A percentile compares a stretch with the other conserved stretches of the same genome.
Evolutionary conservation across 495 filamentous ascomycete genomes (phyloP).

Genomic region (Neurospora sp.): DNA sequence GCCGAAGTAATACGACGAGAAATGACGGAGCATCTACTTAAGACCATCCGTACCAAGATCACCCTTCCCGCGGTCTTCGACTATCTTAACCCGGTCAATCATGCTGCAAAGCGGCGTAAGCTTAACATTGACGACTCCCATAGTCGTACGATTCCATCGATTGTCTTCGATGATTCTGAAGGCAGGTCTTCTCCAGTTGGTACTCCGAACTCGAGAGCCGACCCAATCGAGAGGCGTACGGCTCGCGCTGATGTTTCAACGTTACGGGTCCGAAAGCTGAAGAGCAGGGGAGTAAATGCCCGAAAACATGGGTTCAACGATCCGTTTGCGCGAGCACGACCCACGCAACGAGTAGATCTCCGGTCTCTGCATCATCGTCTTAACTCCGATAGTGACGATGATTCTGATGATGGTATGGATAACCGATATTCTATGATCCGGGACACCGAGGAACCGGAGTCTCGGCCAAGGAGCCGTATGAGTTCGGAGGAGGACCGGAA

Average conservation of each 20-base stretch:
- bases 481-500: slow-evolving; percentile 55
- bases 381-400: slow-evolving; percentile 47
- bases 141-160: slow-evolving; percentile 30
- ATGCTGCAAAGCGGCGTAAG: slow-evolving; percentile 61
- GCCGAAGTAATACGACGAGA: slow-evolving; percentile 68
- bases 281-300: slow-evolving; percentile 46
- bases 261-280: slow-evolving; percentile 61
- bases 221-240: slow-evolving; percentile 40
- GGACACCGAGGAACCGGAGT: slow-evolving; percentile 77
- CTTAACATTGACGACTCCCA: slow-evolving; percentile 66
- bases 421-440: slow-evolving; percentile 45
- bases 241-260: slow-evolving; percentile 50
- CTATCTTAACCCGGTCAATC: slow-evolving; percentile 73
- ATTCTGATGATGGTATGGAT: slow-evolving; percentile 40
- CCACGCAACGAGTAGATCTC: slow-evolving; percentile 33
- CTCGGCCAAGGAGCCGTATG: slow-evolving; percentile 68
- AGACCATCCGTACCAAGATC: slow-evolving; percentile 76
- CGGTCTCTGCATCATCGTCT: slow-evolving; percentile 46
- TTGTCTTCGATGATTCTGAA: slow-evolving; percentile 39
- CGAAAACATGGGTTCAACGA: slow-evolving; percentile 64
- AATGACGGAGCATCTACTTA: slow-evolving; percentile 71
- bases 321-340: slow-evolving; percentile 60
- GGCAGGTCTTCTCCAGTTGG: slow-evolving; percentile 49
- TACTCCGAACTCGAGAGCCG: slow-evolving; percentile 59
- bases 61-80: slow-evolving; percentile 73